These are phyloP conservation scores for Ligustrum vulgare DNA, from an alignment of 257 asterid genomes.

Conservation along the genomic window DNA sequence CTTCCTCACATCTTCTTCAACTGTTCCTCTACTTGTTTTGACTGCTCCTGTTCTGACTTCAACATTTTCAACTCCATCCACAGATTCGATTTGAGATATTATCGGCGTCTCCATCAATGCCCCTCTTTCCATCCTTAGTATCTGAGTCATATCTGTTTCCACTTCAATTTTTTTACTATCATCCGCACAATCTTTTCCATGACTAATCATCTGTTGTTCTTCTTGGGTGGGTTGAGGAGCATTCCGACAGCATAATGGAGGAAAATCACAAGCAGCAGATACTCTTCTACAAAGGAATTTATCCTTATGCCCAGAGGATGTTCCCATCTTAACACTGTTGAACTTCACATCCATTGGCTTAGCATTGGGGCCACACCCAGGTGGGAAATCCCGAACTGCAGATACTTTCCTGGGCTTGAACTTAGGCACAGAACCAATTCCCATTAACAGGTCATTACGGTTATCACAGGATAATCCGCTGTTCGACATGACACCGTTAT, in stretches of 20 bases:
- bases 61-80: slow-evolving; percentile 16
- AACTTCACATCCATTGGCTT: slow-evolving; percentile 19
- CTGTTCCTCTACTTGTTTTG: slow-evolving; percentile 20
- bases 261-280: slow-evolving; percentile 76
- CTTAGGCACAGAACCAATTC: slow-evolving; percentile 47
- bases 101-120: slow-evolving; percentile 19
- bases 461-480: slow-evolving; percentile 47
- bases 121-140: slow-evolving; percentile 12
- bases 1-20: slow-evolving; percentile 30
- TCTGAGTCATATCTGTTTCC: slow-evolving; percentile 12
- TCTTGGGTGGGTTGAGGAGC: slow-evolving; percentile 32
- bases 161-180: slow-evolving; percentile 19
- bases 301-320: slow-evolving; percentile 41
- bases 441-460: slow-evolving; percentile 45
- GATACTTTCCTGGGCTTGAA: slow-evolving; percentile 69
- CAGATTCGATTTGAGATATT: slow-evolving; percentile 19
- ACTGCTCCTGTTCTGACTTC: slow-evolving; percentile 18
- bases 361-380: slow-evolving; percentile 55
- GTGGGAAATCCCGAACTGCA: slow-evolving; percentile 68
- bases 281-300: slow-evolving; percentile 66
- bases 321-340: slow-evolving; percentile 22
- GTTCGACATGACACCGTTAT: slow-evolving; percentile 52
- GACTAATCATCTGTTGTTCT: slow-evolving; percentile 21
- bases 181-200: slow-evolving; percentile 5
- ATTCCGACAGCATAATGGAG: slow-evolving; percentile 61